These are phyloP conservation scores for Quillaja saponaria DNA, from an alignment of 306 rosid species.

Conservation along the genomic window DNA sequence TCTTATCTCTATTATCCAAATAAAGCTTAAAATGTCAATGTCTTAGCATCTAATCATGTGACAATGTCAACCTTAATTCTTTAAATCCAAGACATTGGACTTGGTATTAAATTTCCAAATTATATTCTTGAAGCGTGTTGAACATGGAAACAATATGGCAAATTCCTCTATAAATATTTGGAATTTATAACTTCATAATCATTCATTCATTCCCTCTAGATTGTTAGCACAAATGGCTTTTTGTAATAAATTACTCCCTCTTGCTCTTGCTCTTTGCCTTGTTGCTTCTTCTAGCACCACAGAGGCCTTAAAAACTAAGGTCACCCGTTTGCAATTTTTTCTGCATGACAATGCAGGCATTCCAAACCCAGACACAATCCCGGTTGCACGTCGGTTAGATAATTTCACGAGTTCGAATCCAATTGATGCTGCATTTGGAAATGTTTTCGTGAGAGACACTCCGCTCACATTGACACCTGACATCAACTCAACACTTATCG, in stretches of 20 bases:
- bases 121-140: too few species aligned
- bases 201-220: too few species aligned
- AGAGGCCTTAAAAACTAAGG: conserved; percentile 20
- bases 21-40: too few species aligned
- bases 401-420: conserved; percentile 32
- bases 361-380: conserved; percentile 27
- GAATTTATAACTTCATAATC: too few species aligned
- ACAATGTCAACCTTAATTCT: too few species aligned
- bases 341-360: too few species aligned
- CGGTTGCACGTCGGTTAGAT: conserved; percentile 24
- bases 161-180: conserved; percentile 29
- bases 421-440: conserved; percentile 26
- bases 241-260: background rate
- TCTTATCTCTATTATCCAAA: too few species aligned
- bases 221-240: background rate
- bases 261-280: background rate
- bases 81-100: too few species aligned
- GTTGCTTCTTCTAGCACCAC: background rate
- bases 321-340: too few species aligned
- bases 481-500: conserved; percentile 22
- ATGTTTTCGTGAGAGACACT: conserved; percentile 24
- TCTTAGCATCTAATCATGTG: too few species aligned
- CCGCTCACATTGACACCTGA: conserved; percentile 30
- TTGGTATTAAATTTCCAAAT: too few species aligned
- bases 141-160: too few species aligned